Percentiles rank a stretch among this genome's conserved stretches.
phyloP scores from a whole-genome alignment of 2,329 filamentous ascomycete genomes.

The Purpureocillium lavendulum region DNA sequence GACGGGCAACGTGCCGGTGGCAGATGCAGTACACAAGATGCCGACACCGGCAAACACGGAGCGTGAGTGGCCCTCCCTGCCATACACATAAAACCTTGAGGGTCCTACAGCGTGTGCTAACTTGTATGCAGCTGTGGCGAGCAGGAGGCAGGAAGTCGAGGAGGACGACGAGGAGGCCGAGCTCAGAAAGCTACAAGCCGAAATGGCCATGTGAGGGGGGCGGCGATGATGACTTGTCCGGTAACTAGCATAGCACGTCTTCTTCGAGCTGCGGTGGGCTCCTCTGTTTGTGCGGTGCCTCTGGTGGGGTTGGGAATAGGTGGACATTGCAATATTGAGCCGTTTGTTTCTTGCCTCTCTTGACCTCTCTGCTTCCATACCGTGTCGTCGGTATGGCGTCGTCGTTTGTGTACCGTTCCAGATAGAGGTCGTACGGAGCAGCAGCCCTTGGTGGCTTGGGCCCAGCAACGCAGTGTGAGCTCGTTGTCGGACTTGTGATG shows the following conservation, averaged over 20 bases:
- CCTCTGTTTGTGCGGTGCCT: background rate
- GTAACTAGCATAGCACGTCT: conserved; percentile 6
- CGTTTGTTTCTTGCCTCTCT: background rate
- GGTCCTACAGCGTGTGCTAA: conserved; percentile 4
- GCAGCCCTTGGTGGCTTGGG: no score
- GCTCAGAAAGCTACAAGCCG: conserved; percentile 83
- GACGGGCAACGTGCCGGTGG: conserved; percentile 75
- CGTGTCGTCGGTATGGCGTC: background rate
- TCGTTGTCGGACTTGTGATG: no score
- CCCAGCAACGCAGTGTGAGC: no score
- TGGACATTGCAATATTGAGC: background rate
- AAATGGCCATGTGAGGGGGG: conserved; percentile 79
- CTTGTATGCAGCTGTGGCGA: conserved; percentile 18
- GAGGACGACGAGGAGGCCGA: conserved; percentile 97
- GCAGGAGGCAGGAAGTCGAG: conserved; percentile 39
- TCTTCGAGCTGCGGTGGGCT: conserved; percentile 2
- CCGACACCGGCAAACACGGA: conserved; percentile 68
- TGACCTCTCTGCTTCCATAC: background rate
- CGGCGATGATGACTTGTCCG: background rate
- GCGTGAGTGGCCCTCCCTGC: conserved; percentile 45
- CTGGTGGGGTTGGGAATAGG: background rate
- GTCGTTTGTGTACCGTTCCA: no score
- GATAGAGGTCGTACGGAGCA: no score
- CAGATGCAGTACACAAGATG: conserved; percentile 68
- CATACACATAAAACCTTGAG: no score